Conservation (phyloP, 2,329 filamentous ascomycete genomes). For the Myriosclerotinia duriaeana region DNA sequence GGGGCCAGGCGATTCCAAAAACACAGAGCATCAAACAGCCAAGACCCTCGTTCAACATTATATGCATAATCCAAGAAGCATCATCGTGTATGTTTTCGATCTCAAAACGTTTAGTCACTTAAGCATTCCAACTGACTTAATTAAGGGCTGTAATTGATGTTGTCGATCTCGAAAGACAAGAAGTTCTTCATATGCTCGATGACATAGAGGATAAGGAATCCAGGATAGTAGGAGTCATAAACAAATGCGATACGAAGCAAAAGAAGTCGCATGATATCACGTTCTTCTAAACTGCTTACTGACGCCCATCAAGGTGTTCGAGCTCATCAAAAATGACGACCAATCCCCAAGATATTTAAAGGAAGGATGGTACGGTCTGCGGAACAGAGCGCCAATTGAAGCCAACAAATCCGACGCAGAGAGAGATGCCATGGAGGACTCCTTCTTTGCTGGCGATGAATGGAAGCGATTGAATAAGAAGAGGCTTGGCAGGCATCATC, state of each 20-base stretch:
- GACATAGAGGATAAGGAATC: slow-evolving; percentile 30
- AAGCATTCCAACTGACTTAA: not conserved
- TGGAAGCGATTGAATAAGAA: slow-evolving; percentile 28
- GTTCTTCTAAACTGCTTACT: slow-evolving; percentile 30
- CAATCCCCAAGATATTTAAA: slow-evolving; percentile 41
- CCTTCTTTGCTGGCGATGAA: slow-evolving; percentile 28
- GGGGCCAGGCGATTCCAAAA: not conserved
- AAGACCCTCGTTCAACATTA: slow-evolving; percentile 39
- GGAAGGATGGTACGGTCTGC: slow-evolving; percentile 47
- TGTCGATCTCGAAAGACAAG: slow-evolving; percentile 44
- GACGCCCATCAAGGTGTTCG: slow-evolving; percentile 38
- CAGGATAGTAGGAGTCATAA: slow-evolving; percentile 46
- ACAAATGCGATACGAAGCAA: slow-evolving; percentile 43
- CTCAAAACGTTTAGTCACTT: not conserved
- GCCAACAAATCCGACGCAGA: slow-evolving; percentile 36
- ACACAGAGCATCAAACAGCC: slow-evolving; percentile 27
- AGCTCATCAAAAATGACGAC: slow-evolving; percentile 25
- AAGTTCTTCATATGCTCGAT: slow-evolving; percentile 41
- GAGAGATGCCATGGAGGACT: slow-evolving; percentile 24
- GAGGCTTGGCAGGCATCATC: slow-evolving; percentile 27
- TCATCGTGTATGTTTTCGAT: slow-evolving; percentile 41
- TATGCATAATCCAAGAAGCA: slow-evolving; percentile 44
- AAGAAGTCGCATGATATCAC: slow-evolving; percentile 34
- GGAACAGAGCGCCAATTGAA: slow-evolving; percentile 43
- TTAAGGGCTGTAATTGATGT: slow-evolving; percentile 45